Percentiles rank a stretch among this genome's conserved stretches.
These are phyloP conservation scores for Blastobotrys persicus DNA, from an alignment of 1,139 yeast genomes.

Conservation along the genomic window DNA sequence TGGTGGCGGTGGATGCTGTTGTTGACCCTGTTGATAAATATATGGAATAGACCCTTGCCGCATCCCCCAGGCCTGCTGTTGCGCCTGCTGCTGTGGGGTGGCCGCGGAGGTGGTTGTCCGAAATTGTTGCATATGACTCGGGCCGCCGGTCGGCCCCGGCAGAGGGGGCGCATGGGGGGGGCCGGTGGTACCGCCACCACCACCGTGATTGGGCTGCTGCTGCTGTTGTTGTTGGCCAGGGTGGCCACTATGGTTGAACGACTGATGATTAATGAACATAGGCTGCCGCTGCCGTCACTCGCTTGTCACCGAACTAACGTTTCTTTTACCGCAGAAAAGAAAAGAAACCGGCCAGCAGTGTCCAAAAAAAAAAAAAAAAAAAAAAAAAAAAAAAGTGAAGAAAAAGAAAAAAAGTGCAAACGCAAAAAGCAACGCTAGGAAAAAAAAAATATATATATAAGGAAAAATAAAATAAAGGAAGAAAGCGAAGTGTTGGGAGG, in stretches of 20 bases:
- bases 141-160: slow-evolving; percentile 5
- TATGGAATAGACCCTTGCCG: neutral
- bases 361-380: slow-evolving; percentile 13
- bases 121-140: neutral
- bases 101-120: slow-evolving; percentile 3
- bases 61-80: slow-evolving; percentile 1
- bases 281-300: neutral
- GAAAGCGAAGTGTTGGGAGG: slow-evolving; percentile 7
- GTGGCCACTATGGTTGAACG: slow-evolving; percentile 16
- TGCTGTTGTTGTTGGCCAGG: slow-evolving; percentile 20
- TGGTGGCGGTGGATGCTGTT: slow-evolving; percentile 12
- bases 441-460: slow-evolving; percentile 12
- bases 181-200: neutral
- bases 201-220: slow-evolving; percentile 10
- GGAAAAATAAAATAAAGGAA: slow-evolving; percentile 14
- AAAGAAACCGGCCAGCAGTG: slow-evolving; percentile 9
- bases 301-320: neutral
- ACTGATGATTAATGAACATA: slow-evolving; percentile 14
- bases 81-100: slow-evolving; percentile 5
- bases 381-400: slow-evolving; percentile 11
- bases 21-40: slow-evolving; percentile 12
- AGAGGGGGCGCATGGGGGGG: neutral
- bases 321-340: slow-evolving; percentile 2
- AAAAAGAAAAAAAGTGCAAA: slow-evolving; percentile 9
- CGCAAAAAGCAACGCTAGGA: slow-evolving; percentile 2